Evolutionary conservation across 2,329 filamentous ascomycete genomes (phyloP), one percentile per base, ranked within the genome.

Genomic region (Aureobasidium sp.): DNA sequence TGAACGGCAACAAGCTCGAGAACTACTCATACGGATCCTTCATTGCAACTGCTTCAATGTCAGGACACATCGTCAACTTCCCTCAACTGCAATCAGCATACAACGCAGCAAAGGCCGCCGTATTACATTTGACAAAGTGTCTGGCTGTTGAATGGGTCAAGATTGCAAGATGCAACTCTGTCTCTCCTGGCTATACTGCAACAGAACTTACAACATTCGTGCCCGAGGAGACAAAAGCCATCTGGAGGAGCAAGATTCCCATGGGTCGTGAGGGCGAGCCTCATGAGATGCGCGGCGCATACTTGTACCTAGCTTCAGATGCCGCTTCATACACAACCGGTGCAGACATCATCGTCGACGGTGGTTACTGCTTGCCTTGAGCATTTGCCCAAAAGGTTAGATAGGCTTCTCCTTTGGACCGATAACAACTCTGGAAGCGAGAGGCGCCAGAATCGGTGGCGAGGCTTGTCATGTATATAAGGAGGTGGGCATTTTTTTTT

Each of bases 251-350:
- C 68, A 92, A 88, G 80, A 92, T 87, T 42, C 63, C 63, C 25
- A 88, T 94, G 84, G 88, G 84, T 50, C 82, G 90, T 65, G 86
- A 91, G 69, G 90, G 87, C 10, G 79, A 85, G 65, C 77, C 83
- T 2, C 81, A 84, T 62, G 90, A 95, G 77, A 79, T 95, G 67
- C 92, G 93, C 77, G 90, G 89, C 21, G 87, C 87, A 19, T 95
- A 88, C 71, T 74, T 95, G 50, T 94, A 91, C 74, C 78, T 95
- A 60, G 87, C 88, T 19, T 89, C 86, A 15, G 89, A 95, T 73
- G 89, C 89, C 4, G 83, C 86, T n/a, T 88, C 84, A 58, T 95
- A 90, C 75, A 90, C 87, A 19, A 95, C 89, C 9, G 90, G 84
- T 0, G 61, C 66, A 66, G 68, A 76, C 60, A 78, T 94, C 62